Percentiles rank a stretch among this genome's conserved stretches.
Evolutionary conservation across 2,329 filamentous ascomycete species (phyloP).

Genomic region (Hypoxylon sp.): DNA sequence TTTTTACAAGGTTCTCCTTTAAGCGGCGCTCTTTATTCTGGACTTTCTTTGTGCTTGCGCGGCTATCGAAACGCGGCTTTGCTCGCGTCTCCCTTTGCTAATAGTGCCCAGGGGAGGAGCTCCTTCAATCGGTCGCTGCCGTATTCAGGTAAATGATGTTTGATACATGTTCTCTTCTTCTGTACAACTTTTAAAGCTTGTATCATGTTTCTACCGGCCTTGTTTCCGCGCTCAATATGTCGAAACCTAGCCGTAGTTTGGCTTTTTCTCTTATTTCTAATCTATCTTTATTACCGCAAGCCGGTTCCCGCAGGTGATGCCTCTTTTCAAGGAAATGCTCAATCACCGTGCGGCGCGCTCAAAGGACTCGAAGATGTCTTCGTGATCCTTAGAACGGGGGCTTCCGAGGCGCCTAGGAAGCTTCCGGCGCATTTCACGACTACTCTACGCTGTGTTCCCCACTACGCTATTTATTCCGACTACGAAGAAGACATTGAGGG

Average conservation of each 20-base stretch:
- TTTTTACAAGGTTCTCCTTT: conserved; percentile 5
- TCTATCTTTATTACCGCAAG: conserved; percentile 46
- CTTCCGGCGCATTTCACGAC: conserved; percentile 69
- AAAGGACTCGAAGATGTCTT: conserved; percentile 66
- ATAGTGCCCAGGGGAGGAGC: conserved; percentile 7
- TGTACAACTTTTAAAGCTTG: conserved; percentile 20
- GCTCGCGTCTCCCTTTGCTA: conserved; percentile 18
- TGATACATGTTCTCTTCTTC: conserved; percentile 36
- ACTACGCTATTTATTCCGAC: conserved; percentile 72
- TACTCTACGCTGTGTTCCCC: conserved; percentile 68
- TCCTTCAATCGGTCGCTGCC: conserved; percentile 18
- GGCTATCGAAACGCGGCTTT: conserved; percentile 26
- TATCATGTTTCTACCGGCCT: conserved; percentile 40
- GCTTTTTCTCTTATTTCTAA: conserved; percentile 44
- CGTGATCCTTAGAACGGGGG: conserved; percentile 71
- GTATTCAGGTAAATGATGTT: conserved; percentile 26
- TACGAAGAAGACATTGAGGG: conserved; percentile 67
- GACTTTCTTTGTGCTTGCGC: conserved; percentile 18
- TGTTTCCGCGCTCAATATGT: conserved; percentile 37
- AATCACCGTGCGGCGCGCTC: conserved; percentile 46
- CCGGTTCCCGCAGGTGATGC: conserved; percentile 26
- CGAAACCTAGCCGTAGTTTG: conserved; percentile 36
- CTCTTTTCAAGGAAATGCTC: conserved; percentile 13
- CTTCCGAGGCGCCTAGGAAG: conserved; percentile 69
- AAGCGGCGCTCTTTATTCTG: conserved; percentile 28